A percentile compares a stretch with the other conserved stretches of the same genome.
phyloP scores from a whole-genome alignment of 257 asterid species.

The Solanum lycopersicoides region DNA sequence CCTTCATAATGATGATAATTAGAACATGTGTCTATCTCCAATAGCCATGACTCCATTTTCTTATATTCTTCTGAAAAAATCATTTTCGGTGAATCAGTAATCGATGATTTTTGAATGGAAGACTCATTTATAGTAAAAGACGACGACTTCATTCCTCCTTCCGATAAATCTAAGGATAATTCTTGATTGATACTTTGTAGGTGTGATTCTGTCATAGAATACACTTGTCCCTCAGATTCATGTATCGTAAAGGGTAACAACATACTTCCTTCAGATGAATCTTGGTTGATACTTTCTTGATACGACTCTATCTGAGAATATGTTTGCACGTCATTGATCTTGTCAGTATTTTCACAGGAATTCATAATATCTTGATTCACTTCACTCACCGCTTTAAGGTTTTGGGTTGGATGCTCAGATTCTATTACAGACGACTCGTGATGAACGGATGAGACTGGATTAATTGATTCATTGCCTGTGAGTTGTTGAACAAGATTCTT shows the following conservation, averaged over 20 bases:
- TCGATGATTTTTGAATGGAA: neutral
- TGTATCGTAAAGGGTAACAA: slow-evolving; percentile 18
- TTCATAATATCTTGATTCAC: neutral
- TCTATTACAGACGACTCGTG: neutral
- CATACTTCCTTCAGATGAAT: slow-evolving; percentile 19
- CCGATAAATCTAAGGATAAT: neutral
- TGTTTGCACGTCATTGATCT: neutral
- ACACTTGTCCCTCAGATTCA: neutral
- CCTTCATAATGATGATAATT: slow-evolving; percentile 4
- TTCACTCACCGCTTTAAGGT: neutral
- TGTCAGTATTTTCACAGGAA: neutral
- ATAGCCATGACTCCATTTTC: slow-evolving; percentile 42
- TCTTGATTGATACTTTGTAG: slow-evolving; percentile 8
- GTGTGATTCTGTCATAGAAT: neutral
- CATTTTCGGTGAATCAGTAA: neutral
- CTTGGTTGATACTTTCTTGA: slow-evolving; percentile 2
- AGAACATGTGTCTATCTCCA: slow-evolving; percentile 30
- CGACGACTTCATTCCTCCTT: neutral
- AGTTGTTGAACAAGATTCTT: slow-evolving; percentile 35
- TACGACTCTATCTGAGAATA: neutral
- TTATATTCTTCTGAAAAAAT: slow-evolving; percentile 4
- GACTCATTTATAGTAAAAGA: slow-evolving; percentile 26
- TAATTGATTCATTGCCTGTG: slow-evolving; percentile 21
- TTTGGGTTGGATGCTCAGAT: neutral
- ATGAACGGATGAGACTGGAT: neutral